A percentile compares a stretch with the other conserved stretches of the same genome.
Conservation (phyloP, 73 alveolate genomes). For the Uronychia binucleata region DNA sequence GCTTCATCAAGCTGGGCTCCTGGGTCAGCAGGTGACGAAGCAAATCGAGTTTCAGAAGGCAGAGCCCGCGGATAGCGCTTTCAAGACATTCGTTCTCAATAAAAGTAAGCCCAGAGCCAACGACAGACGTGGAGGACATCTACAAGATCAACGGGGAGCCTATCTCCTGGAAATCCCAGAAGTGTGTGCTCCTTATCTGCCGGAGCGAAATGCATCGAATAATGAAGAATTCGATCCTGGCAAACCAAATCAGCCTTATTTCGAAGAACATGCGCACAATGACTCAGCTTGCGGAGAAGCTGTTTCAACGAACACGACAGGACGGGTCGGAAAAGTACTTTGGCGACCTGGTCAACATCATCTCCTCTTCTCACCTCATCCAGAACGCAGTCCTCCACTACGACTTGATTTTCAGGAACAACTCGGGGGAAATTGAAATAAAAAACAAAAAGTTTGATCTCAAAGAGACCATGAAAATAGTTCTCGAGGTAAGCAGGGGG, state of each 20-base stretch:
- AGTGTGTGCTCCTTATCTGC: not conserved
- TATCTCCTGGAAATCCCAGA: not conserved
- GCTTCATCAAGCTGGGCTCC: not conserved
- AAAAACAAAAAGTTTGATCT: not conserved
- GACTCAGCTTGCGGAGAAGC: not conserved
- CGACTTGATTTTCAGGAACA: not conserved
- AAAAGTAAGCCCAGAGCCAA: not conserved
- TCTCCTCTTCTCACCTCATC: not conserved
- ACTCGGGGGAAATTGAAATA: not conserved
- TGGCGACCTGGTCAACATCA: not conserved
- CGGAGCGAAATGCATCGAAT: not conserved
- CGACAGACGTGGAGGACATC: not conserved
- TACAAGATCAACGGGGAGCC: not conserved
- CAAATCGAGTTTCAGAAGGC: not conserved
- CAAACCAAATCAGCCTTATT: not conserved
- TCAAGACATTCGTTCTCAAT: not conserved
- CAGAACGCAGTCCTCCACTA: not conserved
- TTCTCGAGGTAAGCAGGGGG: too few species aligned
- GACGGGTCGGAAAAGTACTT: not conserved
- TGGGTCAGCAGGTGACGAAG: not conserved
- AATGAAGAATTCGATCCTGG: not conserved
- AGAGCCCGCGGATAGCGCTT: not conserved
- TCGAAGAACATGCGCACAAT: not conserved
- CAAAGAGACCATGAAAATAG: not conserved
- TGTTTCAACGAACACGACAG: not conserved